Evolutionary conservation across 176 grass and related monocot genomes (phyloP).

Genomic region (Themeda triandra): DNA sequence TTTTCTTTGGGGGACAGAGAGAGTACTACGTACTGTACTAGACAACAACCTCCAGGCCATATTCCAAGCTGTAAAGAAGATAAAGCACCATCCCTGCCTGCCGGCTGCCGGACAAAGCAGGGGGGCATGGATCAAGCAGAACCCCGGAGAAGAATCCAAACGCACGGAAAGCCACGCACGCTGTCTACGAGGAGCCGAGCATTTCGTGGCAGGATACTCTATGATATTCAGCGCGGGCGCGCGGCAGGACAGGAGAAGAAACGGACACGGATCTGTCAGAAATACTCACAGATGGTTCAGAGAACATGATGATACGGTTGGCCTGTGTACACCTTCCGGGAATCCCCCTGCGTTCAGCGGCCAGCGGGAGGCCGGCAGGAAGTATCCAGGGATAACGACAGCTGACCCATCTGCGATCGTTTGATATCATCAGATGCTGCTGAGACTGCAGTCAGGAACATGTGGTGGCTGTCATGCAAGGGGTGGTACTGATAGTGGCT

Average conservation of each 20-base stretch:
- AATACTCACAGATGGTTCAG: constrained; percentile 12
- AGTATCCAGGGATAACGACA: constrained; percentile 24
- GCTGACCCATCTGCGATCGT: background rate
- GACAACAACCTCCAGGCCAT: background rate
- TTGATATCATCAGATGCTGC: constrained; percentile 7
- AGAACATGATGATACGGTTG: constrained; percentile 27
- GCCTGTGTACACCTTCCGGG: constrained; percentile 31
- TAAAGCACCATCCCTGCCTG: constrained; percentile 23
- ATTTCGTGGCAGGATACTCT: constrained; percentile 17
- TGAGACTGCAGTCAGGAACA: constrained; percentile 5
- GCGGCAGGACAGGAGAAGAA: background rate
- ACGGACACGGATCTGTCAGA: constrained; percentile 14
- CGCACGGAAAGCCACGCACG: constrained; percentile 43
- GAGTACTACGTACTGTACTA: no score
- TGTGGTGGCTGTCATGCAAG: background rate
- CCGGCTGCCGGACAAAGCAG: constrained; percentile 23
- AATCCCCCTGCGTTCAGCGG: background rate
- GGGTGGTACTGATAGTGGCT: background rate
- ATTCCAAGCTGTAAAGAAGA: constrained; percentile 23
- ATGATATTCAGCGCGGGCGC: background rate
- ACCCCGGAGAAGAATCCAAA: constrained; percentile 28
- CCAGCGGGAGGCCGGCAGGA: background rate
- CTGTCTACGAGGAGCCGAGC: constrained; percentile 23
- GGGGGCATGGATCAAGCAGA: constrained; percentile 1
- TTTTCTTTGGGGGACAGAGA: no score